Percentiles rank a stretch among this genome's conserved stretches.
Evolutionary conservation across 75 land plant species (phyloP).

Genomic region (Azolla pinnata): DNA sequence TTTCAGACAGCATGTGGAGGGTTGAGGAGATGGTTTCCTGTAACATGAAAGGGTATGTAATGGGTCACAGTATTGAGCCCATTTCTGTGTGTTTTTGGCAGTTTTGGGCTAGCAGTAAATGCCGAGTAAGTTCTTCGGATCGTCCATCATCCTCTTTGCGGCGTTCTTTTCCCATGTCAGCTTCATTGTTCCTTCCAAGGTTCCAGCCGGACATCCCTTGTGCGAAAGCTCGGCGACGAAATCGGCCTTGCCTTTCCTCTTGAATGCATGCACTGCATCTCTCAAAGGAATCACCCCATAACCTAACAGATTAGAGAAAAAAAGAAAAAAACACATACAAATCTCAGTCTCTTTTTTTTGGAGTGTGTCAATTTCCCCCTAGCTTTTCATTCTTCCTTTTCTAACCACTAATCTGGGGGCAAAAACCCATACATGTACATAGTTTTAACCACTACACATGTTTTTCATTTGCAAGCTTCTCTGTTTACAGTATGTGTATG

Average conservation of each 20-base stretch:
- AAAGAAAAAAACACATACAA: background rate
- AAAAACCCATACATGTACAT: background rate
- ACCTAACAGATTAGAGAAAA: constrained; percentile 9
- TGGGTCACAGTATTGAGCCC: no score
- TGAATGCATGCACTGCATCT: constrained; percentile 35
- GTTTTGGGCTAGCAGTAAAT: no score
- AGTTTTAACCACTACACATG: background rate
- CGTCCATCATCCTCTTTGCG: constrained; percentile 27
- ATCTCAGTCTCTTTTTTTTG: no score
- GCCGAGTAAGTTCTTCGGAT: no score
- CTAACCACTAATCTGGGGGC: background rate
- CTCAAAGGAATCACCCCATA: constrained; percentile 36
- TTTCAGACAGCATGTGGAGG: no score
- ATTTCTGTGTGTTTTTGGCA: no score
- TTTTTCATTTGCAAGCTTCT: background rate
- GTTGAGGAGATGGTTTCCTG: no score
- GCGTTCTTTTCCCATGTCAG: constrained; percentile 49
- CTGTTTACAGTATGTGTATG: no score
- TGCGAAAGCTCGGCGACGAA: constrained; percentile 31
- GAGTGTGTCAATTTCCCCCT: no score
- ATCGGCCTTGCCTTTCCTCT: constrained; percentile 17
- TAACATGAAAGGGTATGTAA: no score
- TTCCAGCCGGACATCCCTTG: constrained; percentile 44
- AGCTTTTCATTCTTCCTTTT: no score
- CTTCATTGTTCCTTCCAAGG: constrained; percentile 36